These are phyloP conservation scores for Mangifera indica DNA, from an alignment of 345 rosid species.

Conservation along the genomic window DNA sequence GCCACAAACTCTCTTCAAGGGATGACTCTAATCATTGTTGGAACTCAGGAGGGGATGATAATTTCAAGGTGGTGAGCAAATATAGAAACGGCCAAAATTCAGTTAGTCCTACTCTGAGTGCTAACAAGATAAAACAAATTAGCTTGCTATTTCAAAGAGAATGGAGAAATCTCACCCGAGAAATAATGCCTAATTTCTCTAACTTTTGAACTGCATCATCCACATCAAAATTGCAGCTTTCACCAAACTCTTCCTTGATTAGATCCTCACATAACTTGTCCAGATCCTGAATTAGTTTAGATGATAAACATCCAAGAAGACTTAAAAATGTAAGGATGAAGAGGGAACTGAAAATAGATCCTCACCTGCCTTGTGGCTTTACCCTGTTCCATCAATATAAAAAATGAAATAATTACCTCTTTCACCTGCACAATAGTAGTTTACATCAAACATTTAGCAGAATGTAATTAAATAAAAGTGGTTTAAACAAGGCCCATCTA, in stretches of 20 bases:
- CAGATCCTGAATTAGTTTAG: slow-evolving; percentile 32
- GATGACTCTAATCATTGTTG: background rate
- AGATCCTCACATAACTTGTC: slow-evolving; percentile 59
- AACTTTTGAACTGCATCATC: slow-evolving; percentile 72
- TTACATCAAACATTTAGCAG: background rate
- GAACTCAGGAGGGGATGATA: background rate
- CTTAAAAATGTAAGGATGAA: background rate
- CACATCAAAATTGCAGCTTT: slow-evolving; percentile 69
- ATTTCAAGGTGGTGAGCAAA: background rate
- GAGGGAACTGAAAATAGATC: background rate
- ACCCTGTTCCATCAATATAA: slow-evolving; percentile 61
- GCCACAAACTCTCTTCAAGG: background rate
- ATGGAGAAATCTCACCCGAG: slow-evolving; percentile 36
- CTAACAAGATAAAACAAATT: background rate
- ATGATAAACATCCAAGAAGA: background rate
- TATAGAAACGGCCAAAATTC: background rate
- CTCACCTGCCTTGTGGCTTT: slow-evolving; percentile 44
- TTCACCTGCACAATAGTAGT: slow-evolving; percentile 53
- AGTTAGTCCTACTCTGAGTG: background rate
- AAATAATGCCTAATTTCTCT: slow-evolving; percentile 61
- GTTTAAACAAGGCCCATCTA: background rate
- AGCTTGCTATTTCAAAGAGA: background rate
- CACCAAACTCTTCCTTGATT: slow-evolving; percentile 51
- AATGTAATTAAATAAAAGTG: too few relatives aligned
- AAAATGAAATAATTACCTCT: slow-evolving; percentile 69